Base-by-base conservation (phyloP, 192 early-diverging fungal species). In the Thamnidium elegans region DNA sequence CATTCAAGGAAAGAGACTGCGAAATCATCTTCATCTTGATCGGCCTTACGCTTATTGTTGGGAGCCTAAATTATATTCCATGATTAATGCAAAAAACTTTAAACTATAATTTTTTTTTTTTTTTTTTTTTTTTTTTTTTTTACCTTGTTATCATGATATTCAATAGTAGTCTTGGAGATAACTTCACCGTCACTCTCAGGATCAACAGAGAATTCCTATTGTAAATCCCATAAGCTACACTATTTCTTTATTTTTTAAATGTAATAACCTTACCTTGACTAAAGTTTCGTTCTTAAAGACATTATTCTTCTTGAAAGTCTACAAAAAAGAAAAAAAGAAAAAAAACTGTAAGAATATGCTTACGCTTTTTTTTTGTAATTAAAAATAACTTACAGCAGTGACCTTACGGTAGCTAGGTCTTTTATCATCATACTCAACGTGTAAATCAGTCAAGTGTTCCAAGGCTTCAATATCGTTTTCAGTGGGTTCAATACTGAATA, bases 261-360 rank as follows among this genome's bases (percentile, higher is more conserved):
- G n/a, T 10, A 2, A 15, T 8, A 42, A 14, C 5, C n/a, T 59
- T 67, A 67, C 66, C 67, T 71, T 73, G 62, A 50, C 58, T 54
- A 73, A 68, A 47, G 43, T 61, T 17, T 68, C 66, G 47, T 73
- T 73, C 47, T 73, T 68, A 43, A 73, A 73, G 13, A 58, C 39
- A 61, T 55, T 56, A 50, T 73, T 73, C 62, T 73, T 68, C 15
- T 58, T 50, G 19, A 73, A 73, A 1, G 50, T 47, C 69, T 71
- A 54, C 8, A 54, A 30, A 39, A 54, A 39, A 64, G n/a, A n/a
- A n/a, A n/a, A n/a, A n/a, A n/a, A n/a, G n/a, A n/a, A n/a, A 54
- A 30, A 39, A 54, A 39, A 64, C 46, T 9, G 5, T 48, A 39
- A 39, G 36, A 39, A 39, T 15, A 48, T 26, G 13, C 14, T 6